Conservation (phyloP, 1,139 yeast genomes). For the Yamadazyma dushanensis region DNA sequence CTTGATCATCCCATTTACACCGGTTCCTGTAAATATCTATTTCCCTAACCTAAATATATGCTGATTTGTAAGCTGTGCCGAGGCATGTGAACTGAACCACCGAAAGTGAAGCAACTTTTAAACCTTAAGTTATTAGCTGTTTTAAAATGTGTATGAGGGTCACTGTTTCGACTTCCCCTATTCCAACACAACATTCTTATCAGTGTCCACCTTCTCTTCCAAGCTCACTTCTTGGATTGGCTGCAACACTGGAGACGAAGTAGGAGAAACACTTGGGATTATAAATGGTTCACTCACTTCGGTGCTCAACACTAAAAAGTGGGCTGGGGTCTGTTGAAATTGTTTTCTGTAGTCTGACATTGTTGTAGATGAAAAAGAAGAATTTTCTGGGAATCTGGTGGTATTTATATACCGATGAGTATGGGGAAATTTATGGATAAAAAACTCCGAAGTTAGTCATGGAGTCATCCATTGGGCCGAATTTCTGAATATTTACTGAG, state of each 20-base stretch:
- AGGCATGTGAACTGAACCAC: too few species aligned
- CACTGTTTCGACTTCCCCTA: too few species aligned
- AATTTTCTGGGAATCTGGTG: not conserved
- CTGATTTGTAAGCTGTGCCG: too few species aligned
- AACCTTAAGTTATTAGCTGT: not conserved
- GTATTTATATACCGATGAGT: slow-evolving; percentile 7
- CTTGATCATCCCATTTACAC: too few species aligned
- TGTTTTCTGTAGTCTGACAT: slow-evolving; percentile 17
- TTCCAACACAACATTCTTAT: not conserved
- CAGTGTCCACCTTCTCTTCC: slow-evolving; percentile 1
- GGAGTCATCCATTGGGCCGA: not conserved
- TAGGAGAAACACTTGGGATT: slow-evolving; percentile 64
- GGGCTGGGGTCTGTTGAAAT: slow-evolving; percentile 16
- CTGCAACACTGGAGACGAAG: slow-evolving; percentile 37
- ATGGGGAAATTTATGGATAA: slow-evolving; percentile 9
- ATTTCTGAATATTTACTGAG: too few species aligned
- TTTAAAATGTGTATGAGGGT: too few species aligned
- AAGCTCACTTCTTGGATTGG: slow-evolving; percentile 13
- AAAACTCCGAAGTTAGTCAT: slow-evolving; percentile 10
- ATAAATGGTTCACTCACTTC: slow-evolving; percentile 62
- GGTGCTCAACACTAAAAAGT: slow-evolving; percentile 54
- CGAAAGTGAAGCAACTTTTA: too few species aligned
- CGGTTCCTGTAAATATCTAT: too few species aligned
- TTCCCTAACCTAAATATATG: not conserved
- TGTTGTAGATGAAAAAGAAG: not conserved